Percentiles rank a stretch among this genome's conserved stretches.
phyloP scores from a whole-genome alignment of 2,329 filamentous ascomycete genomes.

The Gnomoniopsis sp. region DNA sequence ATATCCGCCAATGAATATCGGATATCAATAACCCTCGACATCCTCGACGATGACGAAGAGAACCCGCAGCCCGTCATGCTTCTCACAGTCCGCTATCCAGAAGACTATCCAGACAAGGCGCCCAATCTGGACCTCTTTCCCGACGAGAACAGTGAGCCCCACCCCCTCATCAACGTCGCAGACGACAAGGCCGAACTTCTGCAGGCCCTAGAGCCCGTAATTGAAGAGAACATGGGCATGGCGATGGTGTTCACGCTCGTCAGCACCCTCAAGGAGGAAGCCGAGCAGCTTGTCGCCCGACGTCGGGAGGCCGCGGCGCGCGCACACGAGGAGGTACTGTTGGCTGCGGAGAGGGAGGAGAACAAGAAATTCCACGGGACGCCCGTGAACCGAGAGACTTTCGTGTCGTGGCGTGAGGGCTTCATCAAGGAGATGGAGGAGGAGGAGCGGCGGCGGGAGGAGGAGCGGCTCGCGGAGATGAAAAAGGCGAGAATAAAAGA shows the following conservation, averaged over 20 bases:
- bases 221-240: conserved; percentile 94
- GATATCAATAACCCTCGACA: conserved; percentile 80
- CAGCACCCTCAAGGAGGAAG: conserved; percentile 80
- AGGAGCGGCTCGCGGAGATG: conserved; percentile 77
- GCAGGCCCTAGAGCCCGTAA: conserved; percentile 65
- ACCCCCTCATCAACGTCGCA: conserved; percentile 74
- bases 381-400: conserved; percentile 80
- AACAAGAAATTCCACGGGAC: conserved; percentile 96
- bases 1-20: conserved; percentile 87
- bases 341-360: conserved; percentile 77
- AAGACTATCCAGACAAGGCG: conserved; percentile 82
- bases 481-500: conserved; percentile 76
- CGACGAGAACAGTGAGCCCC: conserved; percentile 64
- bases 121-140: conserved; percentile 77
- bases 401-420: conserved; percentile 74
- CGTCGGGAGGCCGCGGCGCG: conserved; percentile 64
- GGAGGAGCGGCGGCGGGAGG: conserved; percentile 61
- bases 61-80: conserved; percentile 68
- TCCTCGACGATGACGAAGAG: conserved; percentile 57
- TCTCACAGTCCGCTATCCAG: conserved; percentile 85
- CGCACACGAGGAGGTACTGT: conserved; percentile 50
- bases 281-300: conserved; percentile 78
- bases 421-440: conserved; percentile 83
- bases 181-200: conserved; percentile 77
- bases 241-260: conserved; percentile 95